Percentiles rank a stretch among this genome's conserved stretches.
Conservation (phyloP, 78 protist species). For the Protostelium mycophagum region DNA sequence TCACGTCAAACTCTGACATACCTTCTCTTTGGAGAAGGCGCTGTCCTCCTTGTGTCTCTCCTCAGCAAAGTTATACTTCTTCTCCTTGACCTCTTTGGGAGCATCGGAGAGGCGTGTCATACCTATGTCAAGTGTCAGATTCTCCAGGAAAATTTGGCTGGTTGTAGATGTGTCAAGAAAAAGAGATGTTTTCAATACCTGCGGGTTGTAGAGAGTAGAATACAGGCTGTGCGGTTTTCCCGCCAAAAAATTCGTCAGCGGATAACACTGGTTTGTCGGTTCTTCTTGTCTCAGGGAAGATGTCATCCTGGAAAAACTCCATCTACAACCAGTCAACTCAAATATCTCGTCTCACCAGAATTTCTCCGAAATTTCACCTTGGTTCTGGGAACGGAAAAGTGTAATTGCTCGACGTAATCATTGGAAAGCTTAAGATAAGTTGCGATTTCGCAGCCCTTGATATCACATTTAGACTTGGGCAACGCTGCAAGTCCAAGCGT, state of each 20-base stretch:
- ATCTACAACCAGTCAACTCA: neutral
- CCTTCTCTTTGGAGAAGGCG: neutral
- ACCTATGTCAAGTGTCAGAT: too few relatives aligned
- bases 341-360: neutral
- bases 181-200: slow-evolving; percentile 23
- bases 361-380: too few relatives aligned
- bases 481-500: slow-evolving; percentile 56
- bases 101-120: neutral
- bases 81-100: neutral
- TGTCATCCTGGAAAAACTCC: slow-evolving; percentile 82
- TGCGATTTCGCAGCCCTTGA: slow-evolving; percentile 70
- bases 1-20: neutral
- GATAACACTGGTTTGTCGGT: slow-evolving; percentile 41
- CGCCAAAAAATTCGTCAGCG: slow-evolving; percentile 77
- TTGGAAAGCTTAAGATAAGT: slow-evolving; percentile 29
- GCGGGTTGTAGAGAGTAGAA: slow-evolving; percentile 21
- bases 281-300: slow-evolving; percentile 67
- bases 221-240: slow-evolving; percentile 35
- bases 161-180: slow-evolving; percentile 35
- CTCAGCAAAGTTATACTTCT: neutral
- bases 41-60: neutral
- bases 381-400: slow-evolving; percentile 75
- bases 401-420: slow-evolving; percentile 51
- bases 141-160: too few relatives aligned
- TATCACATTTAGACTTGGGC: slow-evolving; percentile 55